Percentiles rank a stretch among this genome's conserved stretches.
Evolutionary conservation across 257 asterid genomes (phyloP).

Genomic region (Primulina tabacum): DNA sequence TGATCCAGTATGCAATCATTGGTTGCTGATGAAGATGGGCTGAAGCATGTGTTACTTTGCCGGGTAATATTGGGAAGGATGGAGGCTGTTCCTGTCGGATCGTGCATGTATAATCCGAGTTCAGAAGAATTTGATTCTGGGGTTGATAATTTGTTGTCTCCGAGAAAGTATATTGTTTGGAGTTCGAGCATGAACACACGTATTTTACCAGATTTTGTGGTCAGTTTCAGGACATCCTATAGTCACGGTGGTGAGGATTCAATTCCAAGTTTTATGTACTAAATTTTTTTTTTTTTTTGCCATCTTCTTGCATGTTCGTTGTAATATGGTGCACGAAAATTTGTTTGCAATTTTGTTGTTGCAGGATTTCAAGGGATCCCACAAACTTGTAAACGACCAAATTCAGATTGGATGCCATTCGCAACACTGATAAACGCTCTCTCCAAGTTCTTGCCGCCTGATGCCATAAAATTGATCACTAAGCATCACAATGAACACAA

Average conservation of each 20-base stretch:
- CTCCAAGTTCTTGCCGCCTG: conserved; percentile 39
- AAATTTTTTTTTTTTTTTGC: not conserved
- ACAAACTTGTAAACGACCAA: conserved; percentile 32
- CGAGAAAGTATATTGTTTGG: conserved; percentile 55
- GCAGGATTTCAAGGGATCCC: conserved; percentile 26
- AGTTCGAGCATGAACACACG: conserved; percentile 53
- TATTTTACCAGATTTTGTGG: conserved; percentile 52
- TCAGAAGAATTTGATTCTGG: conserved; percentile 57
- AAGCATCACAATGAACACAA: conserved; percentile 42
- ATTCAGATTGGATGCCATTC: conserved; percentile 53
- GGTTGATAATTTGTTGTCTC: conserved; percentile 43
- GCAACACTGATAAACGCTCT: conserved; percentile 33
- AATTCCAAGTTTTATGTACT: not conserved
- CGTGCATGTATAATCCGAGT: conserved; percentile 43
- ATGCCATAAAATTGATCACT: conserved; percentile 35
- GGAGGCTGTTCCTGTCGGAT: conserved; percentile 38
- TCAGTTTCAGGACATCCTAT: conserved; percentile 42
- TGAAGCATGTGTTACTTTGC: conserved; percentile 49
- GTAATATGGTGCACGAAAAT: not conserved
- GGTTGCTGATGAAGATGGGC: conserved; percentile 43
- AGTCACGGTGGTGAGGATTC: conserved; percentile 31
- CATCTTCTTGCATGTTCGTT: not conserved
- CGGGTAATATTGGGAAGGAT: conserved; percentile 55
- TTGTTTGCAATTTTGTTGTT: not conserved
- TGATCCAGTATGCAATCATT: conserved; percentile 42